Percentiles rank a stretch among this genome's conserved stretches.
Conservation (phyloP, 306 rosid species). For the Ammopiptanthus mongolicus region DNA sequence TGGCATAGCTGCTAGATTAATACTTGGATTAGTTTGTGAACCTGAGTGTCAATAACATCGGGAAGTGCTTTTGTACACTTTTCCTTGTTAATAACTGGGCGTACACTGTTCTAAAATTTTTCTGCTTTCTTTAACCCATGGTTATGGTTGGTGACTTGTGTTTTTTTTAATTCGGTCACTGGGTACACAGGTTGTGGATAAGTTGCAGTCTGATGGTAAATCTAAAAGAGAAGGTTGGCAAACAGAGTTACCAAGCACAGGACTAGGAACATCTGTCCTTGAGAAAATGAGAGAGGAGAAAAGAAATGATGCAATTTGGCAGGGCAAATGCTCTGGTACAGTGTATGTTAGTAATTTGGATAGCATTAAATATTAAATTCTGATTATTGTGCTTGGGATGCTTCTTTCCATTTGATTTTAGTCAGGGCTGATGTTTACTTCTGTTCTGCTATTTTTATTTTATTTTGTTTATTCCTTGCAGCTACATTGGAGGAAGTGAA, state of each 20-base stretch:
- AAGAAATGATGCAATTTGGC: conserved; percentile 70
- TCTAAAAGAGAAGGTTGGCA: conserved; percentile 77
- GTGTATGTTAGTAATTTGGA: conserved; percentile 65
- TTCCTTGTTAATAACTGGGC: not conserved
- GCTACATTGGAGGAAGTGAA: conserved; percentile 92
- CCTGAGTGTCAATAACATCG: not conserved
- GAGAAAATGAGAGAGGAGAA: conserved; percentile 74
- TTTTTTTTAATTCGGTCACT: conserved; percentile 23
- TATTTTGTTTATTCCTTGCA: conserved; percentile 36
- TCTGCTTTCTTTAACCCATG: not conserved
- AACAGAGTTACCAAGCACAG: conserved; percentile 59
- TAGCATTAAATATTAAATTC: not conserved
- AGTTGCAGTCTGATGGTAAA: conserved; percentile 64
- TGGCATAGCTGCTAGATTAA: not conserved
- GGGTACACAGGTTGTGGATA: conserved; percentile 72
- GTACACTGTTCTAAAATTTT: not conserved
- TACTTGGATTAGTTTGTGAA: not conserved
- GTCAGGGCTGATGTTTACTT: not conserved
- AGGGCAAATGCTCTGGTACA: conserved; percentile 99
- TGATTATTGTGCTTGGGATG: not conserved
- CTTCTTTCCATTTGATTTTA: conserved; percentile 2
- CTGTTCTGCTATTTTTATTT: not conserved
- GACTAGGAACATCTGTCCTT: conserved; percentile 62
- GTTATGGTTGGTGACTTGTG: not conserved
- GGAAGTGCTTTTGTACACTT: not conserved